phyloP scores from a whole-genome alignment of 1,284 basidiomycete genomes.

The Pseudozyma hubeiensis region DNA sequence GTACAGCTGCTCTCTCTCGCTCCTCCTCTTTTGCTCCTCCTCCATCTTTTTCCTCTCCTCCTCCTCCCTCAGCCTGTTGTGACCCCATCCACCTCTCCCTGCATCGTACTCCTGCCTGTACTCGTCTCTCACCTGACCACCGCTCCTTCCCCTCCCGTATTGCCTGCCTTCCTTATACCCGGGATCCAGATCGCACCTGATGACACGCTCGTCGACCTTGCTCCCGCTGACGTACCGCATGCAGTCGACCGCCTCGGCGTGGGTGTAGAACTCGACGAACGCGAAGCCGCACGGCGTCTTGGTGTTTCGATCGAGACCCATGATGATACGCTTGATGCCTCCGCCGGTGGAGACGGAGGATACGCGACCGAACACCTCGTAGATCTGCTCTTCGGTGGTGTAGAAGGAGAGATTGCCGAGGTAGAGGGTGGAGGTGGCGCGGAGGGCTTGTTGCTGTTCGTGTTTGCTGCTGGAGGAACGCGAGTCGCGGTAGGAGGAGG shows the following conservation, averaged over 20 bases:
- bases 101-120: conserved; percentile 97
- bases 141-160: conserved; percentile 95
- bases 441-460: conserved; percentile 71
- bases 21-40: conserved; percentile 79
- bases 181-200: conserved; percentile 97
- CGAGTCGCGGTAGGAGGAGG: conserved; percentile 79
- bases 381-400: conserved; percentile 99
- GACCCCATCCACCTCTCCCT: conserved; percentile 85
- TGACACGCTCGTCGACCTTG: conserved; percentile 98
- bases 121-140: conserved; percentile 92
- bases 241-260: conserved; percentile 90
- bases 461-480: conserved; percentile 60
- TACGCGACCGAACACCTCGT: conserved; percentile 95
- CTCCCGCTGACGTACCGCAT: conserved; percentile 95
- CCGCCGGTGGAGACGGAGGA: conserved; percentile 88
- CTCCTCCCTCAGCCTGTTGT: conserved; percentile 70
- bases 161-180: conserved; percentile 97
- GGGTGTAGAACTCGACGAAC: conserved; percentile 98
- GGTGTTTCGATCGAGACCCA: conserved; percentile 96
- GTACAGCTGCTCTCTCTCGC: conserved; percentile 85
- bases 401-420: conserved; percentile 74
- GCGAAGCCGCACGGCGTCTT: conserved; percentile 99
- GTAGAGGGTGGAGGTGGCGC: conserved; percentile 74
- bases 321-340: conserved; percentile 97
- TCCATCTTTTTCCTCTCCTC: conserved; percentile 80